Evolutionary conservation across 495 filamentous ascomycete species (phyloP).

Genomic region (Penicillium soppii): DNA sequence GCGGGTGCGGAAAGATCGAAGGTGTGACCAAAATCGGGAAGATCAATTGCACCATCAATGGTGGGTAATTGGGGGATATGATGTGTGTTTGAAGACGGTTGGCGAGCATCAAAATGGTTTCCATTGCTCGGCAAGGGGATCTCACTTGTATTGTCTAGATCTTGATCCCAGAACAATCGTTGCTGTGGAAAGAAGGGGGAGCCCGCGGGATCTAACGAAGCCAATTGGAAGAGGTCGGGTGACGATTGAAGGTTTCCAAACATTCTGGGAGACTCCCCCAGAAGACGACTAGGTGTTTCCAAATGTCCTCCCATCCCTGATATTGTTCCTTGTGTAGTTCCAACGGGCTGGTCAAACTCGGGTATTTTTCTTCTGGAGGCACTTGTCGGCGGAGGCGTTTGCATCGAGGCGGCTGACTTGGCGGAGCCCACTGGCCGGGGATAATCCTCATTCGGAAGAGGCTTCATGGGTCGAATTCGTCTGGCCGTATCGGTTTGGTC

Average conservation of each 20-base stretch:
- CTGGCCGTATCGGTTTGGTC: constrained; percentile 44
- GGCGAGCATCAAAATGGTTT: background rate
- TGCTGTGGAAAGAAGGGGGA: constrained; percentile 66
- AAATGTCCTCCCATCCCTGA: constrained; percentile 30
- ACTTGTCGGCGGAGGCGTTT: constrained; percentile 65
- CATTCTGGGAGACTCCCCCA: constrained; percentile 44
- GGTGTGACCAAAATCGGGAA: constrained; percentile 36
- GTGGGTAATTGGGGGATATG: constrained; percentile 42
- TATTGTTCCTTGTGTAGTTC: constrained; percentile 23
- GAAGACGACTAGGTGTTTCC: constrained; percentile 45
- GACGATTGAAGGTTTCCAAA: constrained; percentile 59
- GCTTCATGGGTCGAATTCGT: constrained; percentile 39
- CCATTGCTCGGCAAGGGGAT: constrained; percentile 16
- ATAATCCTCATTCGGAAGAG: constrained; percentile 38
- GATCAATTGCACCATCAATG: constrained; percentile 39
- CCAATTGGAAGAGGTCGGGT: constrained; percentile 68
- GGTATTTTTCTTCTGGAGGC: constrained; percentile 49
- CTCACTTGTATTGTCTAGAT: constrained; percentile 33
- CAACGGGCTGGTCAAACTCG: constrained; percentile 28
- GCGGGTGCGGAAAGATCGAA: constrained; percentile 35
- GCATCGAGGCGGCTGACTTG: constrained; percentile 58
- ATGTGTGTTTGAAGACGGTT: constrained; percentile 8
- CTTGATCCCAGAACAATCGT: constrained; percentile 74
- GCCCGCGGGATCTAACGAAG: constrained; percentile 66
- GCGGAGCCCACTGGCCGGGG: constrained; percentile 39